Percentiles rank a stretch among this genome's conserved stretches.
Conservation (phyloP, 2,329 filamentous ascomycete genomes). For the Corynespora cassiicola region DNA sequence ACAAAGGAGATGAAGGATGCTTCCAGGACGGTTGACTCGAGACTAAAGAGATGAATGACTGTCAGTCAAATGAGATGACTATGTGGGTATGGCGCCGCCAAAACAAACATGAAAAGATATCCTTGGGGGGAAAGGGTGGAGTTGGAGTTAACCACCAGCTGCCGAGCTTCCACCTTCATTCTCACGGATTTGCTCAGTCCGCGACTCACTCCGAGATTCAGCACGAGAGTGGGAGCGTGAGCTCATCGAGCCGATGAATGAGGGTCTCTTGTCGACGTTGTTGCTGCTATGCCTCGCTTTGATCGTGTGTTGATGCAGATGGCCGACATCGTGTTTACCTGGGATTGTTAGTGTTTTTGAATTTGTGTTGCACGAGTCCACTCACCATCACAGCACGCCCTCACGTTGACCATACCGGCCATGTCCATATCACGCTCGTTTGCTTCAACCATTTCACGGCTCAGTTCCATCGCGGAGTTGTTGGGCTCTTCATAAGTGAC, state of each 20-base stretch:
- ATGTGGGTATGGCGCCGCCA: constrained; percentile 20
- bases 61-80: constrained; percentile 40
- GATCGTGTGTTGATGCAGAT: constrained; percentile 44
- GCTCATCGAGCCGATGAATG: constrained; percentile 38
- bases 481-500: constrained; percentile 60
- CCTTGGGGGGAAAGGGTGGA: constrained; percentile 12
- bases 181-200: constrained; percentile 25
- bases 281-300: constrained; percentile 39
- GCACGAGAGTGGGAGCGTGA: constrained; percentile 41
- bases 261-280: constrained; percentile 29
- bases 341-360: constrained; percentile 16
- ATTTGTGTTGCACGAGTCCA: constrained; percentile 20
- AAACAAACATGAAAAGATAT: constrained; percentile 15
- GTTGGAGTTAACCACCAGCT: constrained; percentile 32
- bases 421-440: constrained; percentile 79
- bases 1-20: constrained; percentile 39
- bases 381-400: constrained; percentile 97
- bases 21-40: constrained; percentile 17
- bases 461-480: constrained; percentile 79
- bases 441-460: constrained; percentile 74
- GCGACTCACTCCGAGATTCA: constrained; percentile 19
- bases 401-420: constrained; percentile 95
- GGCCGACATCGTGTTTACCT: constrained; percentile 60
- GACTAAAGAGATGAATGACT: constrained; percentile 34
- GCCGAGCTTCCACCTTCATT: constrained; percentile 32